Conservation (phyloP, 2,329 filamentous ascomycete species). For the Triangularia setosa region DNA sequence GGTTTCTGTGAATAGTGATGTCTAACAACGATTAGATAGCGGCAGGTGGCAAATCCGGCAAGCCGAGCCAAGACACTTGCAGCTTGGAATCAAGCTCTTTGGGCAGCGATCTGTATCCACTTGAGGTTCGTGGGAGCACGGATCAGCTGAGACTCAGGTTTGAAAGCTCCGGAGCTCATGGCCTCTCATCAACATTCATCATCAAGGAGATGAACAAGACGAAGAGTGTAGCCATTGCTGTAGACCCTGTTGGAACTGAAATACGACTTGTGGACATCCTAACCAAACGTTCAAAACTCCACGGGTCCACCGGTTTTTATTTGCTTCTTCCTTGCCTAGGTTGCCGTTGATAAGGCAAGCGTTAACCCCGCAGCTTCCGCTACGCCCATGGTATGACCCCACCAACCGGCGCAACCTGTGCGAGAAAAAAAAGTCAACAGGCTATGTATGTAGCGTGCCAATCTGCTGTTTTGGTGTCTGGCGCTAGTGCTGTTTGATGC, state of each 20-base stretch:
- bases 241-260: neutral
- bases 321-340: neutral
- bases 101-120: neutral
- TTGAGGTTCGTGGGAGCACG: neutral
- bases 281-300: neutral
- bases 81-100: neutral
- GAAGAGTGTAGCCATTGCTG: neutral
- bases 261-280: neutral
- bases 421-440: neutral
- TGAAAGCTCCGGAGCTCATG: neutral
- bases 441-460: neutral
- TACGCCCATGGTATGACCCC: neutral
- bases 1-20: neutral
- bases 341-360: neutral
- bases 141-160: neutral
- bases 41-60: neutral
- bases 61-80: neutral
- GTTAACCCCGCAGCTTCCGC: neutral
- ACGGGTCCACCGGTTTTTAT: neutral
- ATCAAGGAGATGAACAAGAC: neutral
- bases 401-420: neutral
- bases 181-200: neutral
- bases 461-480: neutral
- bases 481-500: neutral
- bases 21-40: neutral